These are phyloP conservation scores for Aspergillus novoparasiticus DNA, from an alignment of 2,329 filamentous ascomycete genomes.

Conservation along the genomic window DNA sequence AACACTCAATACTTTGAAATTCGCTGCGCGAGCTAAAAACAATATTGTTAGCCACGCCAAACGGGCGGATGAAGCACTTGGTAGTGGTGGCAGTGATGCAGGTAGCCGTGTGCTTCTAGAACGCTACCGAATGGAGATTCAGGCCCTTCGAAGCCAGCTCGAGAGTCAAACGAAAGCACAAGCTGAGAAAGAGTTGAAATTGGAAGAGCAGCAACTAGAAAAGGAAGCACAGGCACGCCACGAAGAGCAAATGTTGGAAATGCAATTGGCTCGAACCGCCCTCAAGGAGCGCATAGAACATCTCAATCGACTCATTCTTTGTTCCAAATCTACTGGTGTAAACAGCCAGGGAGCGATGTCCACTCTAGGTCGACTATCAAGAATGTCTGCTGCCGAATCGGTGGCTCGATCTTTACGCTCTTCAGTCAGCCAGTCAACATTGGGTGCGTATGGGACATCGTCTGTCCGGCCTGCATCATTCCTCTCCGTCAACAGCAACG, in stretches of 20 bases:
- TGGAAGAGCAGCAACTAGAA: conserved; percentile 74
- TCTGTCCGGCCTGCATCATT: conserved; percentile 69
- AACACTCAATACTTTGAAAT: conserved; percentile 94
- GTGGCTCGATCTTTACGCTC: conserved; percentile 64
- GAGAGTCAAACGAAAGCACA: conserved; percentile 76
- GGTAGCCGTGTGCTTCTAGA: conserved; percentile 86
- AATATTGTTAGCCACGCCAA: conserved; percentile 97
- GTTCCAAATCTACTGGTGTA: conserved; percentile 92
- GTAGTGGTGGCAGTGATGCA: conserved; percentile 74
- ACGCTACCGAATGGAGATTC: conserved; percentile 90
- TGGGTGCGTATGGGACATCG: conserved; percentile 49
- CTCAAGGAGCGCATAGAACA: conserved; percentile 97
- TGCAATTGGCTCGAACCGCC: conserved; percentile 94
- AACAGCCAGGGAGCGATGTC: conserved; percentile 76
- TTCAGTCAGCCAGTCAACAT: conserved; percentile 67
- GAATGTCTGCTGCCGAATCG: conserved; percentile 56
- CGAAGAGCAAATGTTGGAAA: conserved; percentile 97
- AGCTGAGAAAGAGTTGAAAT: conserved; percentile 62
- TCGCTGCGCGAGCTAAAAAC: conserved; percentile 94
- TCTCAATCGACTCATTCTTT: conserved; percentile 89
- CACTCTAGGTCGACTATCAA: conserved; percentile 64
- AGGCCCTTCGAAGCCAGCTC: conserved; percentile 76
- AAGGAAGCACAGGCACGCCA: conserved; percentile 83
- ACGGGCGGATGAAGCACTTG: conserved; percentile 85
- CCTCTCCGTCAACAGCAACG: conserved; percentile 58